Evolutionary conservation across 306 rosid genomes (phyloP), one percentile per base, ranked within the genome.

Genomic region (Begonia fuchsioides): DNA sequence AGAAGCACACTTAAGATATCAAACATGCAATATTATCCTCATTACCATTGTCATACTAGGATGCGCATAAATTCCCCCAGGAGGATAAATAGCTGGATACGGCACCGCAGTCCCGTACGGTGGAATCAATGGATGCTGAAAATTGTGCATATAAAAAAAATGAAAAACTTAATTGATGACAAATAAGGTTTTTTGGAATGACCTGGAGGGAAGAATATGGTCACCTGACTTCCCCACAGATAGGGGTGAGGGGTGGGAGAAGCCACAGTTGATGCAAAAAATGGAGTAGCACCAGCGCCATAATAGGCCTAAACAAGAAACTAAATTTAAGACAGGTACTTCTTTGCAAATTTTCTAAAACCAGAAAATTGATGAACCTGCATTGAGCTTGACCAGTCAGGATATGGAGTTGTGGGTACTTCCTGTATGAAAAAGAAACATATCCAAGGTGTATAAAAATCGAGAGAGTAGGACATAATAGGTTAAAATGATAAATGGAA

Each of bases 71-170:
- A 85, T 76, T 67, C 79, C 76, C 26, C 88, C 98, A 0, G 93
- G 92, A 70, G 98, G 96, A 72, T 85, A 92, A 8, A 92, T 44
- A 61, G 98, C 93, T 49, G 87, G 87, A 62, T 85, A 92, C 1
- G 94, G 98, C 52, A 92, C 88, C 9, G 96, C 96, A 17, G 96
- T 79, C 53, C 98, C 98, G 60, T 92, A 92, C 6, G 94, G 96
- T 0, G 94, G 79, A 58, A 92, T 92, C 58, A 92, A 53, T 54
- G 76, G 95, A 66, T 84, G 96, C 98, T 92, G 96, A 49, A 73
- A 60, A 39, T 41, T 38, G 18, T 11, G 10, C 3, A 47, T 45
- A 47, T 5, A 13, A 38, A 26, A 26, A 26, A 26, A 26, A 4
- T 2, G 3, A 26, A 26, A 26, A 26, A 6, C 35, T 26, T 26